Evolutionary conservation across 345 rosid genomes (phyloP).

Genomic region (Hibiscus trionum): DNA sequence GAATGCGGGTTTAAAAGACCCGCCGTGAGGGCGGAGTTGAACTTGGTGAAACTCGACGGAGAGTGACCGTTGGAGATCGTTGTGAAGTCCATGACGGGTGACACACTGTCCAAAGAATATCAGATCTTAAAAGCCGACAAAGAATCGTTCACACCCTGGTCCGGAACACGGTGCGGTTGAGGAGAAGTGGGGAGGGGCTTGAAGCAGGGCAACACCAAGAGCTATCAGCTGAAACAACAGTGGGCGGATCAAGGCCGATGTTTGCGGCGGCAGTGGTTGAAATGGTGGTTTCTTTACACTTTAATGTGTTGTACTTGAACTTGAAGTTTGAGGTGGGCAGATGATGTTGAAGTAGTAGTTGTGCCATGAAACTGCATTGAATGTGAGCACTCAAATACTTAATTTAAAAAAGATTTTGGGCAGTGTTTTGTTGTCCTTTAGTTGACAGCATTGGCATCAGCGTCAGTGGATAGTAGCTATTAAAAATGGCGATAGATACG

Average conservation of each 20-base stretch:
- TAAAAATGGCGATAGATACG: slow-evolving; percentile 27
- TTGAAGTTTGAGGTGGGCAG: slow-evolving; percentile 31
- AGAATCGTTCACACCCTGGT: slow-evolving; percentile 17
- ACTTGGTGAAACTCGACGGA: slow-evolving; percentile 71
- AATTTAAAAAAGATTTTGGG: not conserved
- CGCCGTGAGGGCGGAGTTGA: slow-evolving; percentile 89
- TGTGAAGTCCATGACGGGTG: slow-evolving; percentile 62
- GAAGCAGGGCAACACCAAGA: slow-evolving; percentile 36
- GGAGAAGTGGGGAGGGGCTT: slow-evolving; percentile 26
- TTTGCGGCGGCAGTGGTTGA: not conserved
- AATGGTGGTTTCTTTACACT: slow-evolving; percentile 45
- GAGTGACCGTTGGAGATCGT: slow-evolving; percentile 34
- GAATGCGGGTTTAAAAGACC: slow-evolving; percentile 95
- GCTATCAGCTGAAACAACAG: slow-evolving; percentile 28
- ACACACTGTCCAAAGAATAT: slow-evolving; percentile 31
- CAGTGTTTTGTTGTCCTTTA: slow-evolving; percentile 28
- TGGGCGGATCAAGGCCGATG: slow-evolving; percentile 20
- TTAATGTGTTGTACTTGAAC: slow-evolving; percentile 38
- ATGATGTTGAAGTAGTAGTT: slow-evolving; percentile 19
- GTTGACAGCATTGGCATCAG: slow-evolving; percentile 20
- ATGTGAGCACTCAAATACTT: not conserved
- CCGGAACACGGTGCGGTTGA: slow-evolving; percentile 4
- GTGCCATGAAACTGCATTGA: slow-evolving; percentile 29
- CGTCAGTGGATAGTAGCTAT: not conserved
- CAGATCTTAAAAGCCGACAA: slow-evolving; percentile 35